Percentiles rank a stretch among this genome's conserved stretches.
These are phyloP conservation scores for Apocynum venetum DNA, from an alignment of 257 asterid genomes.

Conservation along the genomic window DNA sequence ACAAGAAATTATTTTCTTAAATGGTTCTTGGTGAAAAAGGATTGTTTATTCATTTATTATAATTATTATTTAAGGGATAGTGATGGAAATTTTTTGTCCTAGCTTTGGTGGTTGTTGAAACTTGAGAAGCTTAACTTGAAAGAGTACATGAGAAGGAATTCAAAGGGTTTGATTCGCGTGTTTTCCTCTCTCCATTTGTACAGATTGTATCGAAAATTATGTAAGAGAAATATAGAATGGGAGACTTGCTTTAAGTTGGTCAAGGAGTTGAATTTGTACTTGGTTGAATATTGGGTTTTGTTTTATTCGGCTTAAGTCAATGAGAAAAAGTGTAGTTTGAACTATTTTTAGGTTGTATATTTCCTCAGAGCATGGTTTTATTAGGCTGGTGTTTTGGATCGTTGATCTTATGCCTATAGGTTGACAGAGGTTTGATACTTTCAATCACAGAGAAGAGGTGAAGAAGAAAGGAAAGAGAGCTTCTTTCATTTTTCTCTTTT, in stretches of 20 bases:
- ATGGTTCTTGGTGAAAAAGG: not conserved
- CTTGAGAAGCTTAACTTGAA: not conserved
- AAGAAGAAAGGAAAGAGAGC: not conserved
- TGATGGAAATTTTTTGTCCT: constrained; percentile 7
- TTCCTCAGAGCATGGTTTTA: constrained; percentile 1
- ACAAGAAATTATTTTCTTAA: not conserved
- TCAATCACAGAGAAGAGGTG: not conserved
- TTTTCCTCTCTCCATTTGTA: not conserved
- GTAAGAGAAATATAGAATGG: not conserved
- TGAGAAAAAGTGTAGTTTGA: not conserved
- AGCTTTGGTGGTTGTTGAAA: constrained; percentile 7
- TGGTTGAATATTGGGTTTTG: constrained; percentile 9
- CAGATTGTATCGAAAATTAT: not conserved
- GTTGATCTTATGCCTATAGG: not conserved
- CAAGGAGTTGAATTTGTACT: constrained; percentile 16
- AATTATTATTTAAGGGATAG: not conserved
- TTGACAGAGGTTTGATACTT: not conserved
- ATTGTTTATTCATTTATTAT: not conserved
- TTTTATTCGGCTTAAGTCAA: constrained; percentile 15
- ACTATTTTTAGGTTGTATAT: constrained; percentile 3
- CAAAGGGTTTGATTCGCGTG: constrained; percentile 18
- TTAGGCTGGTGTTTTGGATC: not conserved
- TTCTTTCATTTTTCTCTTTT: not conserved
- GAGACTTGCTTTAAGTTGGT: constrained; percentile 20
- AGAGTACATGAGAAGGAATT: not conserved